These are phyloP conservation scores for Cynara cardunculus DNA, from an alignment of 129 eudicot genomes.

Conservation along the genomic window DNA sequence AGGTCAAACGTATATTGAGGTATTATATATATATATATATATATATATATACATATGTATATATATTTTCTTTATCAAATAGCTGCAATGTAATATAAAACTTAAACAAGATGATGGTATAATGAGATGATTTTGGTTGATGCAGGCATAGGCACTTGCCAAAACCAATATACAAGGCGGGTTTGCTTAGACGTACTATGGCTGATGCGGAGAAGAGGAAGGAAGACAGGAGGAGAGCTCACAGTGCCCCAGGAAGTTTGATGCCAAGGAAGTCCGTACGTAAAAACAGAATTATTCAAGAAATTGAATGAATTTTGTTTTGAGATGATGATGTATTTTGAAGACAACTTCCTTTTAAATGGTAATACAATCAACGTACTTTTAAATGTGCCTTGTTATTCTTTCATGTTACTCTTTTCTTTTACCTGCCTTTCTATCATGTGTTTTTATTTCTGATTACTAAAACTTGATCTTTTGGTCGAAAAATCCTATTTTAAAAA, in stretches of 20 bases:
- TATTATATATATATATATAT: constrained; percentile 7
- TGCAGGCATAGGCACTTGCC: constrained; percentile 97
- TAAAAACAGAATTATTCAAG: constrained; percentile 57
- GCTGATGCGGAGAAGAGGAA: constrained; percentile 61
- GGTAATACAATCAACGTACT: neutral
- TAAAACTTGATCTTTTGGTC: neutral
- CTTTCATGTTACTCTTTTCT: neutral
- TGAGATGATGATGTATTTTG: neutral
- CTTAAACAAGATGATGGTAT: neutral
- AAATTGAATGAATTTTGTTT: constrained; percentile 52
- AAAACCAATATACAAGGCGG: constrained; percentile 76
- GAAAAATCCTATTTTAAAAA: neutral
- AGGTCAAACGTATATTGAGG: constrained; percentile 89
- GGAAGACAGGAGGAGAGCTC: constrained; percentile 81
- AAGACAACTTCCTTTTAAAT: neutral
- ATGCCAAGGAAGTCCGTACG: constrained; percentile 56
- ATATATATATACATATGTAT: too few species aligned
- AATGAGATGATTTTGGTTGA: neutral
- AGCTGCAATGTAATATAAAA: neutral
- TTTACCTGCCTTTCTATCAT: too few species aligned
- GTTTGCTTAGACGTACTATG: constrained; percentile 56
- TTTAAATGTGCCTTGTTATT: too few species aligned
- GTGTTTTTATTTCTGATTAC: neutral
- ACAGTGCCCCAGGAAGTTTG: constrained; percentile 76
- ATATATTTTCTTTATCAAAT: neutral